Evolutionary conservation across 495 filamentous ascomycete species (phyloP).

Genomic region (Penicillium steckii): DNA sequence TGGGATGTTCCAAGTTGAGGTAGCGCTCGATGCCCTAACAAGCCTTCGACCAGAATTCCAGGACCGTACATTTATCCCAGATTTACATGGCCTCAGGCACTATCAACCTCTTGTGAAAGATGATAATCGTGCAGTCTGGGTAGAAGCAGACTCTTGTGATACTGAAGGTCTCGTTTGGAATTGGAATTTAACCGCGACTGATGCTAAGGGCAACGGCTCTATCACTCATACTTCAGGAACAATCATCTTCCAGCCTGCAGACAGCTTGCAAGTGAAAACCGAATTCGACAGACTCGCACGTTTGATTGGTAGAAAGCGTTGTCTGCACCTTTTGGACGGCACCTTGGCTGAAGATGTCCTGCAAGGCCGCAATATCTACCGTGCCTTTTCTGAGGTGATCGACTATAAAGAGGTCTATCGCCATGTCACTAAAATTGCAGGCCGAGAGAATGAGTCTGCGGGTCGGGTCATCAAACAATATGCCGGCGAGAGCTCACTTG

Average conservation of each 20-base stretch:
- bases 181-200: neutral
- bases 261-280: neutral
- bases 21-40: slow-evolving; percentile 45
- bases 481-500: slow-evolving; percentile 34
- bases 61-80: slow-evolving; percentile 15
- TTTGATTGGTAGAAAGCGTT: slow-evolving; percentile 35
- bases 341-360: slow-evolving; percentile 46
- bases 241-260: slow-evolving; percentile 39
- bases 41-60: slow-evolving; percentile 24
- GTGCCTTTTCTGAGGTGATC: slow-evolving; percentile 43
- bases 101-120: neutral
- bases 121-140: neutral
- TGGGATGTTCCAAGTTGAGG: slow-evolving; percentile 41
- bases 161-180: neutral
- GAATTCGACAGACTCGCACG: slow-evolving; percentile 46
- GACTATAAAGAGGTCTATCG: slow-evolving; percentile 46
- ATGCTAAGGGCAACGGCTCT: neutral
- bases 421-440: slow-evolving; percentile 35
- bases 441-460: slow-evolving; percentile 40
- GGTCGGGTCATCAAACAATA: slow-evolving; percentile 42
- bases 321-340: slow-evolving; percentile 37
- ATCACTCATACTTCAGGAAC: slow-evolving; percentile 35
- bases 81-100: neutral
- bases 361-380: slow-evolving; percentile 48
- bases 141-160: neutral